Percentiles rank a stretch among this genome's conserved stretches.
These are phyloP conservation scores for Aspergillus novofumigatus DNA, from an alignment of 2,329 filamentous ascomycete species.

Conservation along the genomic window DNA sequence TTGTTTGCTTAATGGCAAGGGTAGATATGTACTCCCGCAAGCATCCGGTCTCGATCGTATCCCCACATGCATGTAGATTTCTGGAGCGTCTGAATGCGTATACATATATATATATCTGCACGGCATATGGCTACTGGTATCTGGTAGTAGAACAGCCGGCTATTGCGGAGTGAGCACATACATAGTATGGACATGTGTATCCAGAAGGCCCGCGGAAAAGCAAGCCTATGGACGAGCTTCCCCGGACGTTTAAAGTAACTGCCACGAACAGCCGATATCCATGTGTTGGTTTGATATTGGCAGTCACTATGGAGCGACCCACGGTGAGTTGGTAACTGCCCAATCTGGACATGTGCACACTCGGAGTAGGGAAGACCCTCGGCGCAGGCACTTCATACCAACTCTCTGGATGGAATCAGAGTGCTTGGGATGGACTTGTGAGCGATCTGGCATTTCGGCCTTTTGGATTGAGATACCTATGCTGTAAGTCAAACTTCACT, in stretches of 20 bases:
- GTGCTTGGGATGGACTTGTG: background rate
- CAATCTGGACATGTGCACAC: too few species aligned
- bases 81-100: too few species aligned
- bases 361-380: too few species aligned
- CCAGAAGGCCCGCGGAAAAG: background rate
- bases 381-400: background rate
- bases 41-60: too few species aligned
- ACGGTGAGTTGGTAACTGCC: too few species aligned
- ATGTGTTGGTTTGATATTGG: background rate
- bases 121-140: background rate
- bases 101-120: too few species aligned
- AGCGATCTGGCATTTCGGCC: background rate
- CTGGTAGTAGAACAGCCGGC: background rate
- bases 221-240: background rate
- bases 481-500: background rate
- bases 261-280: too few species aligned
- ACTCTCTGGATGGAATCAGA: background rate
- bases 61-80: too few species aligned
- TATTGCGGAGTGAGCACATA: background rate
- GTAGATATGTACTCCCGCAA: background rate
- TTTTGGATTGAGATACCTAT: background rate
- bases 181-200: background rate
- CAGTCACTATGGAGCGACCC: too few species aligned
- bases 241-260: background rate
- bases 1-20: too few species aligned